Conservation (phyloP, 1,284 basidiomycete species). For the Phlebopus sp. region DNA sequence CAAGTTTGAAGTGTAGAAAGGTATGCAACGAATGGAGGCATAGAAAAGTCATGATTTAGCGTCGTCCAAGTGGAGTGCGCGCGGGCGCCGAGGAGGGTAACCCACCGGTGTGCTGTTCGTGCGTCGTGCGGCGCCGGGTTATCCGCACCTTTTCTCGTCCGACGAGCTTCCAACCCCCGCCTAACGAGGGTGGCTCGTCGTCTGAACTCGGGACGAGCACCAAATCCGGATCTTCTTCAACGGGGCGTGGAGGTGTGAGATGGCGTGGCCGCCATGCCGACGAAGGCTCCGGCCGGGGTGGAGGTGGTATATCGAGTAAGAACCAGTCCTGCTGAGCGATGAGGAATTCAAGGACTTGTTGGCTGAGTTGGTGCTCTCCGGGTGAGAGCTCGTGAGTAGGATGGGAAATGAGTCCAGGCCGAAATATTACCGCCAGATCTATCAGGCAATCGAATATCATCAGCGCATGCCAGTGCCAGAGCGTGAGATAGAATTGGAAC, state of each 20-base stretch:
- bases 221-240: constrained; percentile 35
- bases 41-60: constrained; percentile 24
- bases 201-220: constrained; percentile 42
- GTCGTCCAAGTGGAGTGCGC: constrained; percentile 27
- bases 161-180: constrained; percentile 49
- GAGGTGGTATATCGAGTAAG: constrained; percentile 77
- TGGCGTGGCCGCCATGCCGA: constrained; percentile 24
- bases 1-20: background rate
- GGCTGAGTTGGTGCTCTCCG: constrained; percentile 81
- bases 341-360: constrained; percentile 90
- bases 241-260: constrained; percentile 6
- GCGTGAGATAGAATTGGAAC: background rate
- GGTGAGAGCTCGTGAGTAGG: constrained; percentile 82
- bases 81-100: constrained; percentile 35
- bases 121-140: constrained; percentile 53
- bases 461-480: background rate
- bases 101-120: constrained; percentile 49
- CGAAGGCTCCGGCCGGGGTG: constrained; percentile 41
- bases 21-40: constrained; percentile 4
- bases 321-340: constrained; percentile 89
- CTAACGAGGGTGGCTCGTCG: constrained; percentile 39
- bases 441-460: constrained; percentile 1
- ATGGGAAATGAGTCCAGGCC: constrained; percentile 88
- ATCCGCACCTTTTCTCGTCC: constrained; percentile 39
- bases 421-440: constrained; percentile 95